These are phyloP conservation scores for Solanum pennellii DNA, from an alignment of 257 asterid species.

Conservation along the genomic window DNA sequence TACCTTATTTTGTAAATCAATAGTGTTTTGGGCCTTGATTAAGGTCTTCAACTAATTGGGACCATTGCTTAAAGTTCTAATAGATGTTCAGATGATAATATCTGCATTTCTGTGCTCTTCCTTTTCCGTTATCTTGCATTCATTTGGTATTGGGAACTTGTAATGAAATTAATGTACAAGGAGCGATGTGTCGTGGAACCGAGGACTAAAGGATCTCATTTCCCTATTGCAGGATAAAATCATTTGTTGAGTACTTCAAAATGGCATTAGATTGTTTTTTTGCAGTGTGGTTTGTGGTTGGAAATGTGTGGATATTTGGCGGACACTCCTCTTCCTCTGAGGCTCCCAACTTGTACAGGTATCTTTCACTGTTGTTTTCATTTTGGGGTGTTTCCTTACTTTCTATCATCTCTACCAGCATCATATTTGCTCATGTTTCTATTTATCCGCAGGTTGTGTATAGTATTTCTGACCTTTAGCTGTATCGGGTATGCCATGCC, in stretches of 20 bases:
- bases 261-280: slow-evolving; percentile 95
- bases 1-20: not conserved
- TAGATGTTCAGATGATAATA: not conserved
- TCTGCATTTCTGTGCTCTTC: not conserved
- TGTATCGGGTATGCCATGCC: slow-evolving; percentile 98
- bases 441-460: slow-evolving; percentile 58
- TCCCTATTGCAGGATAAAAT: slow-evolving; percentile 52
- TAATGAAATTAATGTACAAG: not conserved
- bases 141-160: not conserved
- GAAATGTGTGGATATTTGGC: slow-evolving; percentile 93
- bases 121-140: not conserved
- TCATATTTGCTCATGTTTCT: not conserved
- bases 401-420: not conserved
- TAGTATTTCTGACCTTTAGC: slow-evolving; percentile 83
- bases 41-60: not conserved
- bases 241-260: slow-evolving; percentile 66
- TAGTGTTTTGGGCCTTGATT: not conserved
- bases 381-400: not conserved
- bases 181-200: not conserved
- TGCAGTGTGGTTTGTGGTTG: slow-evolving; percentile 97
- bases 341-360: slow-evolving; percentile 95
- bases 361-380: not conserved
- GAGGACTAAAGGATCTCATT: slow-evolving; percentile 9
- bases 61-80: not conserved
- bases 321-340: slow-evolving; percentile 76